Evolutionary conservation across 768 basidiomycete genomes (phyloP).

Genomic region (Nidula microcarpa): DNA sequence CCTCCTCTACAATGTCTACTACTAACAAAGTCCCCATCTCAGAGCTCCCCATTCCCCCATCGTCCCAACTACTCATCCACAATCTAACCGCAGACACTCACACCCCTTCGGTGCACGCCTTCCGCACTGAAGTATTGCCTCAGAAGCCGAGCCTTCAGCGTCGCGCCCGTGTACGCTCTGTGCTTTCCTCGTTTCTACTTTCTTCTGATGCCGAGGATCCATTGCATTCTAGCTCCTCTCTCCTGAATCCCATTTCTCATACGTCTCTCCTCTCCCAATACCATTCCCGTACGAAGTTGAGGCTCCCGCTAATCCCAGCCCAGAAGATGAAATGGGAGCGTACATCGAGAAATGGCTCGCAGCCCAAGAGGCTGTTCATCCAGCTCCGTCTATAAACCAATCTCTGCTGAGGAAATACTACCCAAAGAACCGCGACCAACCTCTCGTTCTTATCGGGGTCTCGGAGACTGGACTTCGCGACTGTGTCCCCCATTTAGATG

Average conservation of each 20-base stretch:
- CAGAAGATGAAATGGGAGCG: conserved; percentile 47
- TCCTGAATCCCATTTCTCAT: conserved; percentile 66
- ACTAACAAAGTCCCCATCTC: conserved; percentile 37
- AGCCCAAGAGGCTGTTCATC: conserved; percentile 55
- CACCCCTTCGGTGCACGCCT: conserved; percentile 48
- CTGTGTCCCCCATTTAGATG: conserved; percentile 80
- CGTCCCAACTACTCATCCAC: conserved; percentile 37
- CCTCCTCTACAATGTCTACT: background rate
- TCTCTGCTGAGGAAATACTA: conserved; percentile 45
- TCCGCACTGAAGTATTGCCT: conserved; percentile 45
- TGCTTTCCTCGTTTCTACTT: conserved; percentile 10
- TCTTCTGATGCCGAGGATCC: background rate
- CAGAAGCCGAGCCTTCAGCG: conserved; percentile 65
- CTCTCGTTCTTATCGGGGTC: conserved; percentile 65
- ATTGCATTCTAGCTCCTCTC: conserved; percentile 36
- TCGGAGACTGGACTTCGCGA: conserved; percentile 68
- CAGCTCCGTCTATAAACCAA: conserved; percentile 15
- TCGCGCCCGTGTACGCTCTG: conserved; percentile 54
- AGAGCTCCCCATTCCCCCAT: conserved; percentile 43
- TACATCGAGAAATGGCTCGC: conserved; percentile 79
- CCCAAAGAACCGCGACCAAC: conserved; percentile 46
- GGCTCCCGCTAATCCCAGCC: conserved; percentile 45
- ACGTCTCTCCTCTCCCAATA: conserved; percentile 77
- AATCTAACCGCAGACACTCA: conserved; percentile 56
- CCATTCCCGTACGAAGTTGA: conserved; percentile 80